Evolutionary conservation across 768 basidiomycete species (phyloP), one percentile per base, ranked within the genome.

Genomic region (Boletus sensibilis): DNA sequence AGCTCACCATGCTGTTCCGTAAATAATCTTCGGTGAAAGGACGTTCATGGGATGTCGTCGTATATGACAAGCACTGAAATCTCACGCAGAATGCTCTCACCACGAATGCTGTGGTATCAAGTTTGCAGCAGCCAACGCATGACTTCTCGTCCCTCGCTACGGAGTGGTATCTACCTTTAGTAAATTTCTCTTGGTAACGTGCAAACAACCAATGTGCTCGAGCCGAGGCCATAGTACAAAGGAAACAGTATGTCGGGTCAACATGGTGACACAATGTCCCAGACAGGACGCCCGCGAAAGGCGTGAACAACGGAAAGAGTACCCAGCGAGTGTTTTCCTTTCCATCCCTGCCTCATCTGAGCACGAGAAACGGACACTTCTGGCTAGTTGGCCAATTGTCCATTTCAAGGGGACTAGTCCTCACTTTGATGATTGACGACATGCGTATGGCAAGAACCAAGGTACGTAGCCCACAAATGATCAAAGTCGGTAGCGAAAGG

Each of bases 1-100:
- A 63, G 42, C 70, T 68, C 59, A 82, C 84, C 84, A 86, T 55
- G 84, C 84, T 43, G 84, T 84, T 35, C 84, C 84, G 49, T 86
- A 86, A 51, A 85, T 80, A 38, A 83, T 78, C 55, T 72, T 79
- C 48, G 77, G 63, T 25, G 72, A 66, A 54, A 76, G 61, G 43
- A 60, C 49, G 62, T 72, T 72, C 70, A 73, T 73, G 53, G 50
- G 29, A 21, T 13, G 64, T 29, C 13, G 49, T 33, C 2, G 55
- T 50, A 7, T 31, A 21, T 44, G 59, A 43, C 34, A 61, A 55
- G 46, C 7, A 12, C 49, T 20, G 46, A 21, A 55, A 23, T 67
- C 66, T 55, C 66, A 65, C 63, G 55, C 46, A 35, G 25, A 50
- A 29, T 29, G 37, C 45, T 57, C 42, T 37, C 29, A 37, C 35